Evolutionary conservation across 2,329 filamentous ascomycete species (phyloP).

Genomic region (Fusarium sp.): DNA sequence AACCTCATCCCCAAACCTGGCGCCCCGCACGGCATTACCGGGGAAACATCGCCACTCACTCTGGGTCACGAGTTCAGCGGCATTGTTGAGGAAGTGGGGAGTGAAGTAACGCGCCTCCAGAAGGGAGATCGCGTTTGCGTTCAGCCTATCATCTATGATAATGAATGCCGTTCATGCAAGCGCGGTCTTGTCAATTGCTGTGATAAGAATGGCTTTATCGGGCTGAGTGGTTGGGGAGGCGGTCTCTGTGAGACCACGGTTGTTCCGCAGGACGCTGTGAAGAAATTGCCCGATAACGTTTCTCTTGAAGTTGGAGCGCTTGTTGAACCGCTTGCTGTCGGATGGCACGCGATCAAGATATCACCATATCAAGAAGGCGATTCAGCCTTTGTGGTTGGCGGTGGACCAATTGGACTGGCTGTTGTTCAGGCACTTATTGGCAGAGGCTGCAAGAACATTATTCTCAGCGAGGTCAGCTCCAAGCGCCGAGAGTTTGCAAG

Average conservation of each 20-base stretch:
- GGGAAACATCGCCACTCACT: constrained; percentile 17
- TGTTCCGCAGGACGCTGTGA: constrained; percentile 3
- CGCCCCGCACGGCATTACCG: constrained; percentile 8
- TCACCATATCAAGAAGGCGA: constrained; percentile 5
- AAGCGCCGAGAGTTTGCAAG: constrained; percentile 13
- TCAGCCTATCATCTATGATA: constrained; percentile 15
- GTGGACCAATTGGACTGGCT: constrained; percentile 8
- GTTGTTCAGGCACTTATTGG: constrained; percentile 1
- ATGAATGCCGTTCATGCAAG: constrained; percentile 6
- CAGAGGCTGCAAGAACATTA: constrained; percentile 16
- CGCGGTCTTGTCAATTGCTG: constrained; percentile 8
- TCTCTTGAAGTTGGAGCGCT: constrained; percentile 1
- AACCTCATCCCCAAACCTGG: constrained; percentile 20
- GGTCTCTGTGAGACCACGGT: neutral
- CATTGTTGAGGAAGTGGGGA: constrained; percentile 8
- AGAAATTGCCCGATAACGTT: constrained; percentile 12
- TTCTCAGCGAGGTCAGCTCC: constrained; percentile 6
- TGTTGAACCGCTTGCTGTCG: constrained; percentile 2
- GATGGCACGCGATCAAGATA: constrained; percentile 15
- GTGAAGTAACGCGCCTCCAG: neutral
- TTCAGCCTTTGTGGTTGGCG: constrained; percentile 2
- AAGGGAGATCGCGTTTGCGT: constrained; percentile 14
- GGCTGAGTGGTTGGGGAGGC: constrained; percentile 14
- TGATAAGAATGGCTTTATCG: constrained; percentile 1
- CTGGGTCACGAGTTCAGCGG: constrained; percentile 16